Conservation (phyloP, 306 rosid genomes). For the Cicer chorassanicum region DNA sequence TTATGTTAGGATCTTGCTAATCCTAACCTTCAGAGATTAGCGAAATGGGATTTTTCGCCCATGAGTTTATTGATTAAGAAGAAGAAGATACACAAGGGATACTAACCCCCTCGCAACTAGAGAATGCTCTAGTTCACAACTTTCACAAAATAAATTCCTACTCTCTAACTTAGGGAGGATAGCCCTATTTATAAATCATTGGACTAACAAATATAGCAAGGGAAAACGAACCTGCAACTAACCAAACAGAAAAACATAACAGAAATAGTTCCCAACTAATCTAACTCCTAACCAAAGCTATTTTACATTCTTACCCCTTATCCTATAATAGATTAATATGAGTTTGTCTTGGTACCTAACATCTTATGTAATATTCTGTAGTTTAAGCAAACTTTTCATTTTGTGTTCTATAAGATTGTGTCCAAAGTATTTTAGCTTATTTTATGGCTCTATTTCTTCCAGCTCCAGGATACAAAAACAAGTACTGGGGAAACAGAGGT, state of each 20-base stretch:
- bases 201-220: neutral
- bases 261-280: no score
- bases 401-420: neutral
- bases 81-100: neutral
- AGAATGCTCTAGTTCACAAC: neutral
- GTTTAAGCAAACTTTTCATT: neutral
- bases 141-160: neutral
- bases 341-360: neutral
- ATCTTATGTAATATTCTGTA: conserved; percentile 15
- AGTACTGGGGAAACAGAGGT: conserved; percentile 72
- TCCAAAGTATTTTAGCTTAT: conserved; percentile 26
- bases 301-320: no score
- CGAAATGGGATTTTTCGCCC: neutral
- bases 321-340: no score
- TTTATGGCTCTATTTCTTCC: conserved; percentile 43
- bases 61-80: neutral
- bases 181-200: neutral
- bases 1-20: neutral
- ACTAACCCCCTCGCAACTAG: neutral
- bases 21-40: conserved; percentile 4
- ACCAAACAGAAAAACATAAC: no score
- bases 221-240: no score
- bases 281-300: no score
- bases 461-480: conserved; percentile 82
- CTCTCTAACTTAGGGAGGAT: neutral